A percentile compares a stretch with the other conserved stretches of the same genome.
Conservation (phyloP, 2,329 filamentous ascomycete species). For the Leptographium procerum region DNA sequence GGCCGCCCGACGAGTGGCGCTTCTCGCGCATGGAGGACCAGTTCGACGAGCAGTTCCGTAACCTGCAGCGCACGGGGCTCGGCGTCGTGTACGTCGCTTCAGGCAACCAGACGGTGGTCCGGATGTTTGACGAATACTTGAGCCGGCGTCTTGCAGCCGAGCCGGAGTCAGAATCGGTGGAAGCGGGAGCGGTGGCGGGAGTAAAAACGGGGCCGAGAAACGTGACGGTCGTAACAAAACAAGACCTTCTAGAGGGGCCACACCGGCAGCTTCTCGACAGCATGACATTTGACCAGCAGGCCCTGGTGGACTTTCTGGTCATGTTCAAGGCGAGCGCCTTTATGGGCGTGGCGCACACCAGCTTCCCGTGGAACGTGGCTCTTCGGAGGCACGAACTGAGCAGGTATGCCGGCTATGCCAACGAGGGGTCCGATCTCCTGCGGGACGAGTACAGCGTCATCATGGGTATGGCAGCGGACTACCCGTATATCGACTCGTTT, state of each 20-base stretch:
- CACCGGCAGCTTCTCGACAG: constrained; percentile 13
- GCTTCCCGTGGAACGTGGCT: constrained; percentile 22
- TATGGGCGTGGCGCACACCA: constrained; percentile 22
- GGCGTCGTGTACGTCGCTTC: constrained; percentile 19
- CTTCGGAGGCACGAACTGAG: constrained; percentile 22
- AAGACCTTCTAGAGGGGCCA: constrained; percentile 16
- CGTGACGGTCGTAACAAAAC: constrained; percentile 21
- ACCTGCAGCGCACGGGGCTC: constrained; percentile 16
- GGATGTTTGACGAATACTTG: constrained; percentile 13
- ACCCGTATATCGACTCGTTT: constrained; percentile 20
- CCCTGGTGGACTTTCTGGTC: constrained; percentile 21
- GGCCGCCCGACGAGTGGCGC: constrained; percentile 19
- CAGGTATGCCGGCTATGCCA: constrained; percentile 15
- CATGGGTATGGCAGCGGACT: constrained; percentile 20
- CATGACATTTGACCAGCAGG: constrained; percentile 23
- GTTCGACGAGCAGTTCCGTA: constrained; percentile 19
- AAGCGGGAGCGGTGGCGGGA: too few species aligned
- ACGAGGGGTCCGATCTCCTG: constrained; percentile 20
- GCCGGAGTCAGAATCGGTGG: not conserved
- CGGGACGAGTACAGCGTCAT: constrained; percentile 21
- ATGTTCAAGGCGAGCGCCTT: constrained; percentile 22
- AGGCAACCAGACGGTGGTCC: constrained; percentile 18
- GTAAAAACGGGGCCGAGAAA: constrained; percentile 6
- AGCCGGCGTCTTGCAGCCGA: not conserved
- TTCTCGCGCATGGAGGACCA: constrained; percentile 21